Conservation (phyloP, 2,329 filamentous ascomycete species). For the Diaporthe ilicicola region DNA sequence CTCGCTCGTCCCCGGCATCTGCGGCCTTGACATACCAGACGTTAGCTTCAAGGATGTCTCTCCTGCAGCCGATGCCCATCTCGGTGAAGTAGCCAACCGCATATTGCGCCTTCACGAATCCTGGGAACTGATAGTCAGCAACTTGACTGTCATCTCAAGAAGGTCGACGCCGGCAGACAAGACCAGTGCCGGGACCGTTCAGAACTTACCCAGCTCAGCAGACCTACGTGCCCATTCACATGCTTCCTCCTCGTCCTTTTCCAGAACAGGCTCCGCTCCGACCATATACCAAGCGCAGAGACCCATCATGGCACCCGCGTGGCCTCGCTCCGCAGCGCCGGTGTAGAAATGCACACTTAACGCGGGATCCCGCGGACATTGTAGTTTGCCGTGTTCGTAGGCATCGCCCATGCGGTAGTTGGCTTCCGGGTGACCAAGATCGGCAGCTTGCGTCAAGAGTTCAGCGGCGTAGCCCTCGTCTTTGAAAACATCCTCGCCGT, state of each 20-base stretch:
- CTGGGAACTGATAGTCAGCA: constrained; percentile 49
- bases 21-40: constrained; percentile 98
- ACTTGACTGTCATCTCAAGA: not conserved
- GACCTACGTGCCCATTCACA: constrained; percentile 95
- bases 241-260: constrained; percentile 95
- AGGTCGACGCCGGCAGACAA: not conserved
- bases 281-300: constrained; percentile 99
- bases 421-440: constrained; percentile 87
- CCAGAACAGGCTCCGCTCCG: constrained; percentile 87
- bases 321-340: constrained; percentile 83
- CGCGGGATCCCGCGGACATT: constrained; percentile 89
- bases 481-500: constrained; percentile 91
- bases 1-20: constrained; percentile 88
- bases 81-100: constrained; percentile 97
- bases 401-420: constrained; percentile 92
- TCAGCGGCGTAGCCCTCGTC: constrained; percentile 92
- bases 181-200: no score
- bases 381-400: constrained; percentile 90
- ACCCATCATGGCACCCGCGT: constrained; percentile 94
- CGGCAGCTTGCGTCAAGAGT: constrained; percentile 92
- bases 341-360: constrained; percentile 98
- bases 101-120: constrained; percentile 82
- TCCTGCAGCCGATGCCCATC: constrained; percentile 95
- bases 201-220: constrained; percentile 79
- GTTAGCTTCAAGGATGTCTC: constrained; percentile 95